Conservation (phyloP, 176 grass and related monocot genomes). For the Oryza australiensis region DNA sequence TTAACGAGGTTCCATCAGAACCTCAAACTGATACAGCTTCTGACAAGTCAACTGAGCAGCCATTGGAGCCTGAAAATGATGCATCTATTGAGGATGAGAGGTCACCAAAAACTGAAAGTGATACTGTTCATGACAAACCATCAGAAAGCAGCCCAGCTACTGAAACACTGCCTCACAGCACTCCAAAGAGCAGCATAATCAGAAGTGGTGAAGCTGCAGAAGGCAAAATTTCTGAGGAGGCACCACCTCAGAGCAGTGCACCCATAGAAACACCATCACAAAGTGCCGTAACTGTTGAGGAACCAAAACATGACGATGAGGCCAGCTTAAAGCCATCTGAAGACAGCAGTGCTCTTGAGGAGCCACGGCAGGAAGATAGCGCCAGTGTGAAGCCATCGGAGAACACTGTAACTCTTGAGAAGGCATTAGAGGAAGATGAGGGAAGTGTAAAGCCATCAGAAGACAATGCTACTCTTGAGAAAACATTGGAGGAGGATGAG, state of each 20-base stretch:
- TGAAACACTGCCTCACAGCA: slow-evolving; percentile 23
- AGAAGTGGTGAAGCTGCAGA: slow-evolving; percentile 13
- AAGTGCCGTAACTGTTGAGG: slow-evolving; percentile 11
- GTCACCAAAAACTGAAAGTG: slow-evolving; percentile 7
- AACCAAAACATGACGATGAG: neutral
- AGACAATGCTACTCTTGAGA: slow-evolving; percentile 7
- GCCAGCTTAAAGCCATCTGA: neutral
- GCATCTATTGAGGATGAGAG: slow-evolving; percentile 24
- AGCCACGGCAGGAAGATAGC: slow-evolving; percentile 3
- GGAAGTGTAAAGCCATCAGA: slow-evolving; percentile 26
- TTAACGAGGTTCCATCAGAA: slow-evolving; percentile 27
- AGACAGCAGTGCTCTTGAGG: neutral
- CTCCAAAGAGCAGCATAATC: neutral
- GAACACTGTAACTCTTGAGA: slow-evolving; percentile 12
- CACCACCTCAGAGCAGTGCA: slow-evolving; percentile 24
- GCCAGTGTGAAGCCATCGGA: slow-evolving; percentile 29
- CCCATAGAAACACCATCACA: slow-evolving; percentile 36
- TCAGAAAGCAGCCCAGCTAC: slow-evolving; percentile 45
- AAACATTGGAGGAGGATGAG: slow-evolving; percentile 19
- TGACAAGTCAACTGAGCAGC: slow-evolving; percentile 4
- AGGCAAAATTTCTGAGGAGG: slow-evolving; percentile 12
- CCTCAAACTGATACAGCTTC: slow-evolving; percentile 21
- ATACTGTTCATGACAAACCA: slow-evolving; percentile 11
- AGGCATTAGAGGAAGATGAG: slow-evolving; percentile 26
- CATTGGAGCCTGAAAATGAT: slow-evolving; percentile 34